These are phyloP conservation scores for Coffea humblotiana DNA, from an alignment of 305 asterid species.

Conservation along the genomic window DNA sequence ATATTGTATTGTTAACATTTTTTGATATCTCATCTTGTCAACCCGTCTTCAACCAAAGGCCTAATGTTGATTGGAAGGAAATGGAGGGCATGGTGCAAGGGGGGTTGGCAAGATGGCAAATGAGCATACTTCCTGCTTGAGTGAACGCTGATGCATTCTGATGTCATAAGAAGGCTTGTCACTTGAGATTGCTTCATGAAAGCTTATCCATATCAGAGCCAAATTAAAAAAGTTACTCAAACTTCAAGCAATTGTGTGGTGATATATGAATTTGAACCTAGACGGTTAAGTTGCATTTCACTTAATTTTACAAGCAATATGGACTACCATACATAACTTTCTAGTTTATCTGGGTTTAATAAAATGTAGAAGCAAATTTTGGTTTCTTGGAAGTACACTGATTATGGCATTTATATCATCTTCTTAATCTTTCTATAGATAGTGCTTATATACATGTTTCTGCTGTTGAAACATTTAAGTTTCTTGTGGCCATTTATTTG, in stretches of 20 bases:
- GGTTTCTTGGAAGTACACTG: not conserved
- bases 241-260: not conserved
- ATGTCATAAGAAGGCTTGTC: not conserved
- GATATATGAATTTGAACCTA: not conserved
- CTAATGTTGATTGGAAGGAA: not conserved
- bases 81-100: not conserved
- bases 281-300: not conserved
- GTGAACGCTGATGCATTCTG: not conserved
- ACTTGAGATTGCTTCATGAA: not conserved
- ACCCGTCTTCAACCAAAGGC: no score
- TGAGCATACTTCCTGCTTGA: not conserved
- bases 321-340: not conserved
- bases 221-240: not conserved
- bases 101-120: not conserved
- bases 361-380: not conserved
- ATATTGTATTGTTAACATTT: no score
- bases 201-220: not conserved
- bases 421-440: not conserved
- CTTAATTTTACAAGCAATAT: not conserved
- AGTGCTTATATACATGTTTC: not conserved
- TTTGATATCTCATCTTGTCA: no score
- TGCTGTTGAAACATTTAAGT: not conserved
- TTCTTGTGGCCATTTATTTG: constrained; percentile 13
- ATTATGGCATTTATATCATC: not conserved
- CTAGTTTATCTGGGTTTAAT: not conserved